Evolutionary conservation across 139 green algal genomes (phyloP).

Genomic region (Coelastrella sp.): DNA sequence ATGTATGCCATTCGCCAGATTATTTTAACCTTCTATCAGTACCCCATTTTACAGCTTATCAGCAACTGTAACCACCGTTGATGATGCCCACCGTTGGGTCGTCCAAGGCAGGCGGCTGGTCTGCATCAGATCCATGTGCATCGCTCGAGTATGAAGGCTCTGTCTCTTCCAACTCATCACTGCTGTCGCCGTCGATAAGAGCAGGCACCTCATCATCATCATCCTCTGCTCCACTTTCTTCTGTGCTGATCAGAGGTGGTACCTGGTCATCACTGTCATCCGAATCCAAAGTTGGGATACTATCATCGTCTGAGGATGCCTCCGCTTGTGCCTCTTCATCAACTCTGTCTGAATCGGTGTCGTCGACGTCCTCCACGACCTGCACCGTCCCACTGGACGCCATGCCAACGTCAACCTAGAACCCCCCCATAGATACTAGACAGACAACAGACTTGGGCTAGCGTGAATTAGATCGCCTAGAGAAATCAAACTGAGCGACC

Average conservation of each 20-base stretch:
- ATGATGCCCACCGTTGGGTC: too few species aligned
- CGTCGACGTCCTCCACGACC: neutral
- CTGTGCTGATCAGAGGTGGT: neutral
- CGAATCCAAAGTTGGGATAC: neutral
- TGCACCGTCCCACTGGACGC: neutral
- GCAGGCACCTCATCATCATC: neutral
- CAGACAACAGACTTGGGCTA: too few species aligned
- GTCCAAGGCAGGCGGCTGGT: too few species aligned
- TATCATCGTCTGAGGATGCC: neutral
- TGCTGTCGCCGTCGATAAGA: neutral
- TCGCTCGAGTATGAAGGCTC: neutral
- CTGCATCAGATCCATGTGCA: neutral
- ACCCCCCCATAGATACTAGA: too few species aligned
- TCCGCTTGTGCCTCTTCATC: neutral
- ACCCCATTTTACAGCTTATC: too few species aligned
- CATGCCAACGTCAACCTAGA: neutral
- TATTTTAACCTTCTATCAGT: too few species aligned
- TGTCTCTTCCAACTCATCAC: neutral
- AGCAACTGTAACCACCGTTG: too few species aligned
- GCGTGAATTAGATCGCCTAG: too few species aligned
- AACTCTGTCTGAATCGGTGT: neutral
- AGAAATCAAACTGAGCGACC: too few species aligned
- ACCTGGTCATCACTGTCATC: neutral
- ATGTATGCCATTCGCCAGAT: too few species aligned
- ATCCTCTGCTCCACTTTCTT: neutral